These are phyloP conservation scores for Acacia acuminata DNA, from an alignment of 306 rosid genomes.

Conservation along the genomic window DNA sequence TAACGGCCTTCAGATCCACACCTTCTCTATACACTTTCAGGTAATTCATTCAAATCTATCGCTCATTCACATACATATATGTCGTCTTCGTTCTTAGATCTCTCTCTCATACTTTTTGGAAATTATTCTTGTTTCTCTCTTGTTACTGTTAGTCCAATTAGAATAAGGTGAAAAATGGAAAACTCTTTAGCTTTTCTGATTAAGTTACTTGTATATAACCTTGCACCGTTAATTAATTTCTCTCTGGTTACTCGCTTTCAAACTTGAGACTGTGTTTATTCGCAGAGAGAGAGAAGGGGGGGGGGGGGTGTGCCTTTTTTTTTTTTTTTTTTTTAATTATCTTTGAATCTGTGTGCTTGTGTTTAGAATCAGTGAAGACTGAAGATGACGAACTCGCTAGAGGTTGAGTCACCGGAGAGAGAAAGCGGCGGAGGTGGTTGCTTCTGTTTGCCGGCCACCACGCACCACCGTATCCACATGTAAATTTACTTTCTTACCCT, in stretches of 20 bases:
- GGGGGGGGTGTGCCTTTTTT: background rate
- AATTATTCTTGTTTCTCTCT: background rate
- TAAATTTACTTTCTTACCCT: background rate
- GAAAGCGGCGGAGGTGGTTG: background rate
- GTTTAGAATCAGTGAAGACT: background rate
- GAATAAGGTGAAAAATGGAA: background rate
- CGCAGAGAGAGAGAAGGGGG: background rate
- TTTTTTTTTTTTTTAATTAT: too few species aligned
- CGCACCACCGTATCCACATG: background rate
- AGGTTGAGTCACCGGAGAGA: background rate
- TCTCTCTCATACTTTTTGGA: background rate
- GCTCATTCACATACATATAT: background rate
- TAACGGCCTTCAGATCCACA: background rate
- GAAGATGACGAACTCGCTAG: background rate
- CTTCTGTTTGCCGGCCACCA: background rate
- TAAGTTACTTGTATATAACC: background rate
- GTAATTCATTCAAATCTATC: background rate
- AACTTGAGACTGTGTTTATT: too few species aligned
- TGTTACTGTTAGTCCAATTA: background rate
- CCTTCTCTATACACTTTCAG: background rate
- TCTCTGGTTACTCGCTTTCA: too few species aligned
- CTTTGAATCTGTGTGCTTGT: background rate
- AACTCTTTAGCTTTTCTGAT: background rate
- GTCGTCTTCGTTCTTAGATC: background rate
- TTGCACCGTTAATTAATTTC: background rate